Conservation (phyloP, 805 yeast genomes). For the Vanderwaltozyma yarrowii region DNA sequence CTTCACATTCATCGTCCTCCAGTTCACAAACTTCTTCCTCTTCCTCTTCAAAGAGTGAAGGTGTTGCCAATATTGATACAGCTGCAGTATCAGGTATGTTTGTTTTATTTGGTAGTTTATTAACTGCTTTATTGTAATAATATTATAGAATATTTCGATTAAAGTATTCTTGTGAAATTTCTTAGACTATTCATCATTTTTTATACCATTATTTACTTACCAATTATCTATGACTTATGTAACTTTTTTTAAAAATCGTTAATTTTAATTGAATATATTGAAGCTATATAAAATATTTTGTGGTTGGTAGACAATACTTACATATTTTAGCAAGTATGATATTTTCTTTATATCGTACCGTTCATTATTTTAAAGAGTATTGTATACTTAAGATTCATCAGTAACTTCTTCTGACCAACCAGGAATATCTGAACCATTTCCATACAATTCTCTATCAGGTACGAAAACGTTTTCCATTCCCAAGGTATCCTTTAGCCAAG, state of each 20-base stretch:
- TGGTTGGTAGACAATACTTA: no score
- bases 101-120: constrained; percentile 19
- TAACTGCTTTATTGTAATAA: constrained; percentile 30
- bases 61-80: constrained; percentile 11
- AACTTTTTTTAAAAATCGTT: not conserved
- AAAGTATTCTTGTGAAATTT: not conserved
- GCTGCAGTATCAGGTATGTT: constrained; percentile 15
- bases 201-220: no score
- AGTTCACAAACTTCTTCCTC: constrained; percentile 12
- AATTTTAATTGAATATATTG: not conserved
- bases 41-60: constrained; percentile 18
- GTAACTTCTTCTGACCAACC: constrained; percentile 72
- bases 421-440: constrained; percentile 75
- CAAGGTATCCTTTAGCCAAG: constrained; percentile 66
- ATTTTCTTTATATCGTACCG: no score
- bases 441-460: constrained; percentile 61
- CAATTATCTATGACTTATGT: not conserved
- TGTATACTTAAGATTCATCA: not conserved
- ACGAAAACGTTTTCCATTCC: constrained; percentile 60
- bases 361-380: not conserved
- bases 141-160: not conserved
- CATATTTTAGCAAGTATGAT: no score
- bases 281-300: not conserved
- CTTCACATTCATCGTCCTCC: constrained; percentile 13
- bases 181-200: not conserved